These are phyloP conservation scores for Marasmius sp. DNA, from an alignment of 1,284 basidiomycete genomes.

Conservation along the genomic window DNA sequence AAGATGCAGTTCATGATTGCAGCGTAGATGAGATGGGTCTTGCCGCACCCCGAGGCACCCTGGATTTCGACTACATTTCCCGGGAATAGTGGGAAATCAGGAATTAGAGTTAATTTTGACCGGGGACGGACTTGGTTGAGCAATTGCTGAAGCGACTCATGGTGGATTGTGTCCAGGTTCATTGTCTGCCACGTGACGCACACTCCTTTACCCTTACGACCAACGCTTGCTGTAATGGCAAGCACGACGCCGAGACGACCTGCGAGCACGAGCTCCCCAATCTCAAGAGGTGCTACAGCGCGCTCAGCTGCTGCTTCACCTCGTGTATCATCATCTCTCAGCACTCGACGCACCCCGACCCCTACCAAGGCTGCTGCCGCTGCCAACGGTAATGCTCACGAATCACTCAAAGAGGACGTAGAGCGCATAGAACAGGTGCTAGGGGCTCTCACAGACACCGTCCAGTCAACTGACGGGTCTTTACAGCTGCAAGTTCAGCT, in stretches of 20 bases:
- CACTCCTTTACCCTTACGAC: background rate
- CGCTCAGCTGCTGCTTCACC: slow-evolving; percentile 47
- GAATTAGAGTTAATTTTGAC: slow-evolving; percentile 25
- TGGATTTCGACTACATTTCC: slow-evolving; percentile 76
- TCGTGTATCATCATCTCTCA: slow-evolving; percentile 41
- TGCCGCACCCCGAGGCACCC: slow-evolving; percentile 70
- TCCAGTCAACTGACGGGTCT: slow-evolving; percentile 12
- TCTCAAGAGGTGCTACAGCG: slow-evolving; percentile 43
- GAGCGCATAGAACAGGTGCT: slow-evolving; percentile 76
- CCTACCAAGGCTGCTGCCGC: slow-evolving; percentile 32
- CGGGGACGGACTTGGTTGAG: slow-evolving; percentile 16
- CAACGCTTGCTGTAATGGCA: background rate
- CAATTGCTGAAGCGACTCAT: slow-evolving; percentile 5
- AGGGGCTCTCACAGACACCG: slow-evolving; percentile 18
- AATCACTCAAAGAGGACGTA: slow-evolving; percentile 71
- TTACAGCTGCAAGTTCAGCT: slow-evolving; percentile 44
- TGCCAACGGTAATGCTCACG: slow-evolving; percentile 43
- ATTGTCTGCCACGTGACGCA: slow-evolving; percentile 2
- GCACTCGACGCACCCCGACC: slow-evolving; percentile 48
- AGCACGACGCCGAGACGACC: slow-evolving; percentile 9
- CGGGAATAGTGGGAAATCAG: slow-evolving; percentile 20
- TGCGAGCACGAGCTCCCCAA: slow-evolving; percentile 21
- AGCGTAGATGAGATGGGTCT: slow-evolving; percentile 71
- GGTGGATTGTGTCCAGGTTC: background rate
- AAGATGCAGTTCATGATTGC: slow-evolving; percentile 62